A percentile compares a stretch with the other conserved stretches of the same genome.
These are phyloP conservation scores for Phaeosphaeriaceae sp. DNA, from an alignment of 2,329 filamentous ascomycete genomes.

Conservation along the genomic window DNA sequence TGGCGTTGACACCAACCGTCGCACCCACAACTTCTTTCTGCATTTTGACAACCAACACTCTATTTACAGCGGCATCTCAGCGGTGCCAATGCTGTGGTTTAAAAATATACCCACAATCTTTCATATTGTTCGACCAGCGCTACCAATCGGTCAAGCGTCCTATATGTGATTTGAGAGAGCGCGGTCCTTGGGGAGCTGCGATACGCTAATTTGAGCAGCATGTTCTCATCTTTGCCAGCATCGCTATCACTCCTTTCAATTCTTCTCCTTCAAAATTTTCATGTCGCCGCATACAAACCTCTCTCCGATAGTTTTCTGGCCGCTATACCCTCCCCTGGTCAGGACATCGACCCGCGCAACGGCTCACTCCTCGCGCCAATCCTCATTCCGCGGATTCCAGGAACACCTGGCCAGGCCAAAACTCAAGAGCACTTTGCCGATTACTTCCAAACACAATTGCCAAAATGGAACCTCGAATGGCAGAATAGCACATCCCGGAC, in stretches of 20 bases:
- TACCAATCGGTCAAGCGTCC: not conserved
- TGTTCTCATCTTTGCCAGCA: conserved; percentile 22
- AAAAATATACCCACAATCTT: no score
- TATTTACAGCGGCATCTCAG: not conserved
- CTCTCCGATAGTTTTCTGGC: conserved; percentile 78
- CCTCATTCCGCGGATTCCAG: conserved; percentile 85
- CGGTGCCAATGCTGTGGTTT: no score
- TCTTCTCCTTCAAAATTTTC: conserved; percentile 19
- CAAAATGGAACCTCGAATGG: conserved; percentile 78
- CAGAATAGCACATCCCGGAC: conserved; percentile 92
- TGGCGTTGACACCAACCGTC: no score
- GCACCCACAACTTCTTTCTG: not conserved
- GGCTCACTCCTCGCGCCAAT: conserved; percentile 85
- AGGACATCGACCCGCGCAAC: conserved; percentile 77
- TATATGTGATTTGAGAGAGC: not conserved
- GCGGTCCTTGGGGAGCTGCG: no score
- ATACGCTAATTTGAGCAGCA: conserved; percentile 6
- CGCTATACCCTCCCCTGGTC: conserved; percentile 71
- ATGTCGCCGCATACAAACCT: conserved; percentile 58
- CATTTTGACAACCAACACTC: conserved; percentile 1
- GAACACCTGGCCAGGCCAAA: conserved; percentile 74
- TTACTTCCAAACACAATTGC: conserved; percentile 78
- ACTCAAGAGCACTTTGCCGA: conserved; percentile 82
- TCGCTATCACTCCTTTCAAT: conserved; percentile 16
- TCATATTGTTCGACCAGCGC: no score